Base-by-base conservation (phyloP, 2,329 filamentous ascomycete species). In the Macrophomina tecta region DNA sequence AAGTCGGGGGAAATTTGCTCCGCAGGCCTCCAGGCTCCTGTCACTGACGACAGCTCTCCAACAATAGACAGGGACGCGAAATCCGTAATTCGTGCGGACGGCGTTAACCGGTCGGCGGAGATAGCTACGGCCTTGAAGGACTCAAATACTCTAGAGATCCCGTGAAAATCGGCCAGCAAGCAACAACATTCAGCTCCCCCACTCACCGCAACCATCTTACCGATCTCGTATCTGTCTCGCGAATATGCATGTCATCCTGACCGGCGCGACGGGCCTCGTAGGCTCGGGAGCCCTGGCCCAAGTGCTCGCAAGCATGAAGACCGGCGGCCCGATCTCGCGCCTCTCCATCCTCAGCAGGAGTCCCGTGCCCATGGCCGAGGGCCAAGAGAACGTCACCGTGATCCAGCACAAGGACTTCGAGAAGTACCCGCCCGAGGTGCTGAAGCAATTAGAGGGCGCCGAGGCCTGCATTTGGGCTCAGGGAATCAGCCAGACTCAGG, bases 381-480 rank as follows among this genome's bases (percentile, higher is more conserved):
- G 79, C 12, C 85, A 91, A 69, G 82, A 83, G 0, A 70, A 72
- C 18, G 83, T 88, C 67, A 84, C 86, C 30, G 87, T 92, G 65
- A 88, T 93, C 69, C 79, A 89, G 18, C 90, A 93, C 73, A 82
- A 85, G 16, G 89, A 93, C 75, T 93, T 91, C 73, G 77, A 80
- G 12, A 80, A 75, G 1, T 93, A 92, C 74, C 83, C 86, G 42
- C 71, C 83, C 18, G 80, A 82, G 0, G 70, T 92, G 2, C 81
- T 93, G 9, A 76, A 79, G 3, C 81, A 89, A 73, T 81, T 94
- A 0, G 82, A 83, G 63, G 90, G 86, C 28, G 91, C 90, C 0
- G 80, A 84, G 7, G 90, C 88, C 1, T 90, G 88, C 68, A 88
- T 93, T 1, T 94, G 91, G 91, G 90, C 91, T 0, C 81, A 90